Conservation (phyloP, 2,329 filamentous ascomycete species). For the Hymenoscyphus fructigenus region DNA sequence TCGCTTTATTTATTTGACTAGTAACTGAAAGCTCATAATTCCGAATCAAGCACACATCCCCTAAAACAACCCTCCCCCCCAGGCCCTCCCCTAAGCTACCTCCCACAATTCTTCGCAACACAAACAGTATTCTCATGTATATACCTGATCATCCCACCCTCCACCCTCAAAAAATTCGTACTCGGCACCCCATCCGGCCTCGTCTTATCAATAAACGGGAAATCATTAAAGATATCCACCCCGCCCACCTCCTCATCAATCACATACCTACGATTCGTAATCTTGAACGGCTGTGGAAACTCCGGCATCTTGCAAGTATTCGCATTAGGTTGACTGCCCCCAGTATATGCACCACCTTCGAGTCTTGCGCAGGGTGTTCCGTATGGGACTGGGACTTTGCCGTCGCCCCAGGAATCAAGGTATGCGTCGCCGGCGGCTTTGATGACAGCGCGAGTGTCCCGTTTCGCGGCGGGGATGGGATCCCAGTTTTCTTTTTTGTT, state of each 20-base stretch:
- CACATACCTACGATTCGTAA: constrained; percentile 12
- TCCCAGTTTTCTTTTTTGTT: constrained; percentile 15
- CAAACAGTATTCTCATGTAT: constrained; percentile 17
- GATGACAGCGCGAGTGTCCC: constrained; percentile 16
- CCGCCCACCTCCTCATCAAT: constrained; percentile 14
- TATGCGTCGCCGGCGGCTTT: constrained; percentile 19
- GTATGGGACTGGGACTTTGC: constrained; percentile 12
- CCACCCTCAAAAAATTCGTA: constrained; percentile 13
- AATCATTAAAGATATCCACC: constrained; percentile 14
- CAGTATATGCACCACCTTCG: constrained; percentile 15
- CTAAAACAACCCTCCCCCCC: no score
- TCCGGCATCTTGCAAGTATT: constrained; percentile 15
- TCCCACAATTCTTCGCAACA: constrained; percentile 11
- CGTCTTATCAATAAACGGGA: constrained; percentile 12
- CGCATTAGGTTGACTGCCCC: neutral
- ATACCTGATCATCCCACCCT: constrained; percentile 14
- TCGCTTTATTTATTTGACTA: no score
- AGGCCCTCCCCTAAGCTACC: neutral
- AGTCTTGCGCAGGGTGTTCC: constrained; percentile 14
- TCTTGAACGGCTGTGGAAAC: constrained; percentile 8
- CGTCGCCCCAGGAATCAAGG: constrained; percentile 16
- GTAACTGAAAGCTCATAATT: no score
- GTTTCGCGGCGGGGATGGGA: constrained; percentile 13
- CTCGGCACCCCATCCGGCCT: constrained; percentile 10
- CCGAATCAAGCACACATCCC: no score